Evolutionary conservation across 2,329 filamentous ascomycete genomes (phyloP), one percentile per base, ranked within the genome.

Genomic region (Sporothrix schenckii): DNA sequence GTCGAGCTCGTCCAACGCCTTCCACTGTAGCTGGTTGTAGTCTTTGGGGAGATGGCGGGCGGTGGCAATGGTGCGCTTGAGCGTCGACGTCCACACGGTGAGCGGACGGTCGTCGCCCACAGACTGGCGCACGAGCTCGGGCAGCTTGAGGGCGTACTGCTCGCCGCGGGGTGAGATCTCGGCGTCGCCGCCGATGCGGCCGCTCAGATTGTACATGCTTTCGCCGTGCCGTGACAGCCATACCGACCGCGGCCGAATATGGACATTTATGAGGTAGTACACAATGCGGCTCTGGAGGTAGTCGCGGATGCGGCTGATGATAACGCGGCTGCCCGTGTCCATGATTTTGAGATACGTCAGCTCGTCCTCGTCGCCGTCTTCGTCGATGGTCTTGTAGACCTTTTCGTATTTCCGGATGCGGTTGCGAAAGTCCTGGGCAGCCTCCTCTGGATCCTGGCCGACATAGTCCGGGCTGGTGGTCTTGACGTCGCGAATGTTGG

Each of bases 201-300:
- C 95, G 10, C 89, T 87, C 5, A 98, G 85, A 79, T 99, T 99
- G 82, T 91, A 98, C 80, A 92, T 84, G 14, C 94, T 97, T 82
- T 99, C 95, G 75, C 95, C 95, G 78, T 99, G 95, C 91, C 95
- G 86, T 75, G 95, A 98, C 67, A 99, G 83, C 95, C 95, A 99
- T 74, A 99, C 97, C 4, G 93, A 97, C 70, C 95, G 89, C 21
- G 94, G 94, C 74, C 94, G 94, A 80, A 99, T 99, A 81, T 99
- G 95, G 52, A 99, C 85, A 79, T 98, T 99, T 90, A 98, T 97
- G 71, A 98, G 88, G 79, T 97, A 99, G 81, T 99, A 99, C 60
- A 99, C 94, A 58, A 99, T 90, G 71, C 95, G 90, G 79, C 93
- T 97, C 79, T 97, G 95, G 39, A 99, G 85, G 78, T 99, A 99